Evolutionary conservation across 2,329 filamentous ascomycete genomes (phyloP), one percentile per base, ranked within the genome.

Genomic region (Epichloe aotearoae): DNA sequence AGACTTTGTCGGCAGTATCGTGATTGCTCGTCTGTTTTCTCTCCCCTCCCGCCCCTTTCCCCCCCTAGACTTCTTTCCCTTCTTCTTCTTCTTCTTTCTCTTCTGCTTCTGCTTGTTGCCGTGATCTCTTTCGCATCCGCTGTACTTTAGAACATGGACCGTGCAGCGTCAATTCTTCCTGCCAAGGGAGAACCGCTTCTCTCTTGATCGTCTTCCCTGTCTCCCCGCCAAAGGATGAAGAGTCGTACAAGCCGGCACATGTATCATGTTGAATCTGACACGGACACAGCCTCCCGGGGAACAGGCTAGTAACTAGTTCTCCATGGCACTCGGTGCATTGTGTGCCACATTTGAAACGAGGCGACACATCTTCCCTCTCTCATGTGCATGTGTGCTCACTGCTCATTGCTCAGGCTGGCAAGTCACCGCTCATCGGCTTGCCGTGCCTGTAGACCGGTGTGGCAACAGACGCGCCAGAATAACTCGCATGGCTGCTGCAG

Each of bases 361-460:
- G 37, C 26, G 19, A 12, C 19, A 26, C n/a, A 10, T 11, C 12
- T 49, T 8, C n/a, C 43, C 38, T 42, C 15, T 30, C n/a, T 19
- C 26, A 30, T 30, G 26, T 30, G 26, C 26, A 30, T 30, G 3
- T 30, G n/a, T 37, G 47, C 26, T 26, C 26, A 26, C 23, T 20
- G 20, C 20, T 20, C n/a, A 19, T 3, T 34, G 38, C 37, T 23
- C 38, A 47, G 37, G 40, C 19, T 37, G 46, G 34, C 46, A 36
- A 46, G 50, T 46, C 34, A 48, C 39, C 40, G 50, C 41, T 46
- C 36, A 41, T 52, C 30, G 47, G 45, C 47, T 49, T 34, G 30
- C 43, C 26, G 26, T 49, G 38, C 42, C 47, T 46, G 50, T 43
- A 46, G 50, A 52, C 47, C 50, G 50, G 50, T 52, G 50, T 52